Conservation (phyloP, 148 eudicot species). For the Rhododendron williamsianum region DNA sequence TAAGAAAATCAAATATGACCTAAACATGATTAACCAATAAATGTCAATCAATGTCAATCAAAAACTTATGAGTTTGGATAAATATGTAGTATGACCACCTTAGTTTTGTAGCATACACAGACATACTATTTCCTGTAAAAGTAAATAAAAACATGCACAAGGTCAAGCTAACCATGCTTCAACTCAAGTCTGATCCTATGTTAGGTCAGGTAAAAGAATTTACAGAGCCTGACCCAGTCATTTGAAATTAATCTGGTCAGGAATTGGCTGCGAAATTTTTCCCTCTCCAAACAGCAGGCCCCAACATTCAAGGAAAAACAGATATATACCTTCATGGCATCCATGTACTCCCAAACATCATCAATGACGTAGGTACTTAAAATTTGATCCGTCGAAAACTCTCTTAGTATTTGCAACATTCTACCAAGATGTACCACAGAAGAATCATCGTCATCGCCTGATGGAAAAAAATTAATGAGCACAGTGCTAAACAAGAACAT, state of each 20-base stretch:
- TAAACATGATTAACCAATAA: not conserved
- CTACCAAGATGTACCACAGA: constrained; percentile 75
- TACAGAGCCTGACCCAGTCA: not conserved
- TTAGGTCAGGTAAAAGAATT: not conserved
- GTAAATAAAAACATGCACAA: not conserved
- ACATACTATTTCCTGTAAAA: not conserved
- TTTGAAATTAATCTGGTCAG: not conserved
- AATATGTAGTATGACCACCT: not conserved
- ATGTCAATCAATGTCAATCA: not conserved
- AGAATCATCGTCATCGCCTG: constrained; percentile 55
- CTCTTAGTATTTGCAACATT: constrained; percentile 84
- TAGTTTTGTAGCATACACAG: not conserved
- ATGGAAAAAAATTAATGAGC: constrained; percentile 5
- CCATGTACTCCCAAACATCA: constrained; percentile 98
- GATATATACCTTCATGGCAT: constrained; percentile 81
- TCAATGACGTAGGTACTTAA: constrained; percentile 86
- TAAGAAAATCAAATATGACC: not conserved
- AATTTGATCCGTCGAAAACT: constrained; percentile 79
- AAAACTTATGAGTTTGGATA: not conserved
- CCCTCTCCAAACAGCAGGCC: not conserved
- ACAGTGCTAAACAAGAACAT: not conserved
- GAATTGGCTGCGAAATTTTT: not conserved
- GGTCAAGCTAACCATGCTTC: not conserved
- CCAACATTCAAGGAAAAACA: not conserved
- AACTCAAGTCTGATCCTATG: not conserved